These are phyloP conservation scores for Kwoniella shivajii DNA, from an alignment of 1,284 basidiomycete species.

Conservation along the genomic window DNA sequence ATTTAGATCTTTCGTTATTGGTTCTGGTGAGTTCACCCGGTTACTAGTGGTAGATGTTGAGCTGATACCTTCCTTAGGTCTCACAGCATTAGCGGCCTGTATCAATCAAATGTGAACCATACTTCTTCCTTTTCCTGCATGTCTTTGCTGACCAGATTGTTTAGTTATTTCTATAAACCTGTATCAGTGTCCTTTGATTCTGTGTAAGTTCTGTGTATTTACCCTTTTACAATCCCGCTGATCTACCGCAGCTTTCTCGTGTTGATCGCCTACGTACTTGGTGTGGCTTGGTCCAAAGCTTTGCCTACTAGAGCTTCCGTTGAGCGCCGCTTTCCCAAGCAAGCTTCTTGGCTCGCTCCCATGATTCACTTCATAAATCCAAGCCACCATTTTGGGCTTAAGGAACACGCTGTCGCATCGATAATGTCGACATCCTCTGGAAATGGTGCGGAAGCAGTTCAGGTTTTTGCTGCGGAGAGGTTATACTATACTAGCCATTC, in stretches of 20 bases:
- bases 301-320: conserved; percentile 52
- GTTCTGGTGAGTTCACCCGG: background rate
- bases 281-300: conserved; percentile 58
- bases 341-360: conserved; percentile 35
- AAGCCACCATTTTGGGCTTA: conserved; percentile 61
- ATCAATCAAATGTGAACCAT: background rate
- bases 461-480: conserved; percentile 65
- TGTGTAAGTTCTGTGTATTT: background rate
- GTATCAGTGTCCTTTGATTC: background rate
- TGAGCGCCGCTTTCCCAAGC: conserved; percentile 30
- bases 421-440: conserved; percentile 64
- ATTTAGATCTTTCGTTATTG: background rate
- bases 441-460: conserved; percentile 59
- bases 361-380: conserved; percentile 60
- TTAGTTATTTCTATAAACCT: background rate
- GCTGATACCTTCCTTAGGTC: background rate
- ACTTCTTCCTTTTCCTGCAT: background rate
- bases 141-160: background rate
- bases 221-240: background rate
- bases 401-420: conserved; percentile 65
- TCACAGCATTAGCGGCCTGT: background rate
- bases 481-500: conserved; percentile 63
- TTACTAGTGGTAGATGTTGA: background rate
- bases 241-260: conserved; percentile 57
- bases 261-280: conserved; percentile 62